Conservation (phyloP, 352 stramenopile genomes). For the Phytophthora ramorum region DNA sequence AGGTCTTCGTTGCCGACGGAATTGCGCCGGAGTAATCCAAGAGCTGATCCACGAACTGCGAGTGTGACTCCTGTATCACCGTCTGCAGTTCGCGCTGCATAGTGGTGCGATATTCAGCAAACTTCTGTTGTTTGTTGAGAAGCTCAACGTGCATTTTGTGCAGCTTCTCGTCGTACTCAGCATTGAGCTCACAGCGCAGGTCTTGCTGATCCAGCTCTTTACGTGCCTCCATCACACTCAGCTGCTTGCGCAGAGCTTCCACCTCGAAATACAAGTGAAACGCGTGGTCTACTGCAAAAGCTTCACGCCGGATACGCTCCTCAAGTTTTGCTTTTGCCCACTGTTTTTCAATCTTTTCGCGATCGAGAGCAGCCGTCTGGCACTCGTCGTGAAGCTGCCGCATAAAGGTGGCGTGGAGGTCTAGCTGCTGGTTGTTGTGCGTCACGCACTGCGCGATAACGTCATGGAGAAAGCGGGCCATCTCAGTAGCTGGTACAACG, state of each 20-base stretch:
- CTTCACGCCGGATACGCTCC: slow-evolving; percentile 49
- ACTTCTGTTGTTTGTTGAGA: slow-evolving; percentile 63
- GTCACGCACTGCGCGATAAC: slow-evolving; percentile 13
- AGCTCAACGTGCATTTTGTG: slow-evolving; percentile 58
- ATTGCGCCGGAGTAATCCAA: slow-evolving; percentile 62
- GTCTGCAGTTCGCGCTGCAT: slow-evolving; percentile 71
- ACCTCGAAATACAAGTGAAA: slow-evolving; percentile 57
- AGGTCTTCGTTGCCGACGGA: slow-evolving; percentile 61
- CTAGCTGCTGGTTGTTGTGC: slow-evolving; percentile 30
- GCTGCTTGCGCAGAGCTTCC: slow-evolving; percentile 40
- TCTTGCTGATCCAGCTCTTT: slow-evolving; percentile 49
- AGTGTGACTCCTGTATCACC: slow-evolving; percentile 63
- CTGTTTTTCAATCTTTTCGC: slow-evolving; percentile 15
- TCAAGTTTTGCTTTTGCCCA: slow-evolving; percentile 21
- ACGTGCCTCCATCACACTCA: slow-evolving; percentile 32
- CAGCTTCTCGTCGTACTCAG: slow-evolving; percentile 69
- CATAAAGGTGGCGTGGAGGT: slow-evolving; percentile 17
- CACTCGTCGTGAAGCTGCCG: slow-evolving; percentile 23
- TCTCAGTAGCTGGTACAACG: slow-evolving; percentile 27
- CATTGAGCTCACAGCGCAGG: slow-evolving; percentile 51
- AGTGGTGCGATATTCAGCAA: slow-evolving; percentile 62
- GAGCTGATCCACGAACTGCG: slow-evolving; percentile 62
- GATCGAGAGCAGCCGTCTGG: slow-evolving; percentile 6
- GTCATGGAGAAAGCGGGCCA: slow-evolving; percentile 26
- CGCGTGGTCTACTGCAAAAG: slow-evolving; percentile 47